These are phyloP conservation scores for Suzukiozyma palmioleophila DNA, from an alignment of 1,139 yeast genomes.

Conservation along the genomic window DNA sequence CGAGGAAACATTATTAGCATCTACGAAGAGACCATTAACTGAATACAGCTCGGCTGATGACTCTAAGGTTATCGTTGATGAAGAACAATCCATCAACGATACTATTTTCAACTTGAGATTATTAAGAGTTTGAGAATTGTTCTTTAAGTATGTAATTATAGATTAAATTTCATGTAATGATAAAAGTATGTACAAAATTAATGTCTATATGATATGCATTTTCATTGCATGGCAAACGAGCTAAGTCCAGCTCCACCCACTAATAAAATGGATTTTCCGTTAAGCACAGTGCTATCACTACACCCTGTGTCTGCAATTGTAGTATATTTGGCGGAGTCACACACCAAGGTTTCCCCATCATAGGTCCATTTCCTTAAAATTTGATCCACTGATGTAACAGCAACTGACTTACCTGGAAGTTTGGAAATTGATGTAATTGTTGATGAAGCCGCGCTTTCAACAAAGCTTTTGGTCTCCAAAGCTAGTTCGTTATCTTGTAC, in stretches of 20 bases:
- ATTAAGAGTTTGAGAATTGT: conserved; percentile 46
- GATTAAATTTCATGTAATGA: conserved; percentile 5
- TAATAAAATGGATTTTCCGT: conserved; percentile 26
- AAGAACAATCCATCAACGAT: conserved; percentile 86
- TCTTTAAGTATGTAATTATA: conserved; percentile 6
- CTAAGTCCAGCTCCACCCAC: conserved; percentile 76
- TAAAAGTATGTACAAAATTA: conserved; percentile 4
- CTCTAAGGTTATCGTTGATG: conserved; percentile 67
- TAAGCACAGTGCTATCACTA: conserved; percentile 34
- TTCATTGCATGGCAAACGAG: conserved; percentile 31
- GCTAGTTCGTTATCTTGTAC: conserved; percentile 14
- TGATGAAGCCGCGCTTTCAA: conserved; percentile 71
- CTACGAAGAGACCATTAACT: conserved; percentile 63
- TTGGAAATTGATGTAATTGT: conserved; percentile 67
- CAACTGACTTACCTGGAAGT: conserved; percentile 17
- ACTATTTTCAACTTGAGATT: conserved; percentile 78
- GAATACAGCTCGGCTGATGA: conserved; percentile 34
- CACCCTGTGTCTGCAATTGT: conserved; percentile 92
- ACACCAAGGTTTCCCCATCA: conserved; percentile 22
- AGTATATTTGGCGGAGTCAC: conserved; percentile 52
- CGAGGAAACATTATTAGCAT: conserved; percentile 65
- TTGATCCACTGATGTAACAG: conserved; percentile 77
- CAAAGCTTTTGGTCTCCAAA: conserved; percentile 26
- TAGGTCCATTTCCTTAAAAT: conserved; percentile 61
- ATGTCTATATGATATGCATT: neutral